phyloP scores from a whole-genome alignment of 2,329 filamentous ascomycete species.

The Penicillium italicum region DNA sequence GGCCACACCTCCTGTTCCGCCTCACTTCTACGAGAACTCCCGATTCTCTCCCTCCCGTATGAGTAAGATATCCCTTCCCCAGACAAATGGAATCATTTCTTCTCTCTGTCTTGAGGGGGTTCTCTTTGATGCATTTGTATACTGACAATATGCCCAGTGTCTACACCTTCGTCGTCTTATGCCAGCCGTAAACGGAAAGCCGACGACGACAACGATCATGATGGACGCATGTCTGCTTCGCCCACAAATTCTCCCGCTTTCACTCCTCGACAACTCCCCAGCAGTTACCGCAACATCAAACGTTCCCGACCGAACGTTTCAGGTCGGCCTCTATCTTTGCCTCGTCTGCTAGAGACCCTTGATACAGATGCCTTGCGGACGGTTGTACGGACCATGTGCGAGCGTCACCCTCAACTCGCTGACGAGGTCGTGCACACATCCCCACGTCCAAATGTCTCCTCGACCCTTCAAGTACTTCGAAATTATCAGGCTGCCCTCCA shows the following conservation, averaged over 20 bases:
- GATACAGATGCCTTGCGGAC: constrained; percentile 78
- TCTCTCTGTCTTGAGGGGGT: background rate
- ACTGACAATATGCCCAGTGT: constrained; percentile 30
- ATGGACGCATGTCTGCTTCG: constrained; percentile 88
- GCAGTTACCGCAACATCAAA: constrained; percentile 63
- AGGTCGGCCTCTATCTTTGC: constrained; percentile 62
- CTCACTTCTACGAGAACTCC: constrained; percentile 60
- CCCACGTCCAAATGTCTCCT: constrained; percentile 78
- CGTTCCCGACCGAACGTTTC: constrained; percentile 65
- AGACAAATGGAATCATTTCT: constrained; percentile 7
- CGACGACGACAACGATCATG: constrained; percentile 63
- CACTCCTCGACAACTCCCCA: constrained; percentile 62
- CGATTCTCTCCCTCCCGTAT: constrained; percentile 58
- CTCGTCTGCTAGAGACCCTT: constrained; percentile 88
- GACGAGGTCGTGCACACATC: constrained; percentile 79
- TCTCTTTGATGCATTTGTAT: background rate
- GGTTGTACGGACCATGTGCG: constrained; percentile 86
- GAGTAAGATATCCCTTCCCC: constrained; percentile 45
- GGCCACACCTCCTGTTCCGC: constrained; percentile 57
- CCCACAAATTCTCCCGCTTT: constrained; percentile 77
- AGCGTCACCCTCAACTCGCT: constrained; percentile 79
- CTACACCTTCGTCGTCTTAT: constrained; percentile 40
- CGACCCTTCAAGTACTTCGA: constrained; percentile 73
- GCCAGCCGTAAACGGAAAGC: constrained; percentile 78
- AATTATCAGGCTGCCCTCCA: constrained; percentile 78